Conservation (phyloP, 2,329 filamentous ascomycete genomes). For the Pseudogymnoascus sp. region DNA sequence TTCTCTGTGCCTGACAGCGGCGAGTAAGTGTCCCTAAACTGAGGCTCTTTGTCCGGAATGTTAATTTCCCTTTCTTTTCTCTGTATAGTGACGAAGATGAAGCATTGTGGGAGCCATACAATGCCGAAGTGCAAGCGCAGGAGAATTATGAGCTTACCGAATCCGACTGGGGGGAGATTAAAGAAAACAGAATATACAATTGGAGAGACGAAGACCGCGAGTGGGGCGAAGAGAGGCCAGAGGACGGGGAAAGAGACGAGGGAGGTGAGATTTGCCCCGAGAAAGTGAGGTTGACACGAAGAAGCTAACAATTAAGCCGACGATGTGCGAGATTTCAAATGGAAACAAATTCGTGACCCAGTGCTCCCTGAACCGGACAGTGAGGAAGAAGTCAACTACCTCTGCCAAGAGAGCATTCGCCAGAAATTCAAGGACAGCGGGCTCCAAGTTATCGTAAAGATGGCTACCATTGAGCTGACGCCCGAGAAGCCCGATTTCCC, state of each 20-base stretch:
- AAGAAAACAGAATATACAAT: neutral
- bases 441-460: slow-evolving; percentile 56
- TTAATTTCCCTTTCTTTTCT: neutral
- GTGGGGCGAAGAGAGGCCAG: neutral
- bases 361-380: neutral
- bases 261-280: neutral
- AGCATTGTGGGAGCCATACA: slow-evolving; percentile 5
- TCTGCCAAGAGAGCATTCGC: slow-evolving; percentile 13
- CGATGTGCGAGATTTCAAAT: neutral
- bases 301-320: slow-evolving; percentile 4
- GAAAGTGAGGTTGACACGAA: neutral
- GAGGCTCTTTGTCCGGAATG: neutral
- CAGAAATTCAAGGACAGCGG: slow-evolving; percentile 23
- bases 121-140: slow-evolving; percentile 3
- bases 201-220: neutral
- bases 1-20: neutral
- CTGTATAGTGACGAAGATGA: neutral
- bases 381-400: slow-evolving; percentile 3
- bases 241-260: neutral
- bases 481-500: slow-evolving; percentile 45
- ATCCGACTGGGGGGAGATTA: neutral
- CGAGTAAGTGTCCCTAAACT: neutral
- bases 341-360: neutral
- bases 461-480: slow-evolving; percentile 50
- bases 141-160: neutral